These are phyloP conservation scores for Colletotrichum acutatum DNA, from an alignment of 2,329 filamentous ascomycete species.

Conservation along the genomic window DNA sequence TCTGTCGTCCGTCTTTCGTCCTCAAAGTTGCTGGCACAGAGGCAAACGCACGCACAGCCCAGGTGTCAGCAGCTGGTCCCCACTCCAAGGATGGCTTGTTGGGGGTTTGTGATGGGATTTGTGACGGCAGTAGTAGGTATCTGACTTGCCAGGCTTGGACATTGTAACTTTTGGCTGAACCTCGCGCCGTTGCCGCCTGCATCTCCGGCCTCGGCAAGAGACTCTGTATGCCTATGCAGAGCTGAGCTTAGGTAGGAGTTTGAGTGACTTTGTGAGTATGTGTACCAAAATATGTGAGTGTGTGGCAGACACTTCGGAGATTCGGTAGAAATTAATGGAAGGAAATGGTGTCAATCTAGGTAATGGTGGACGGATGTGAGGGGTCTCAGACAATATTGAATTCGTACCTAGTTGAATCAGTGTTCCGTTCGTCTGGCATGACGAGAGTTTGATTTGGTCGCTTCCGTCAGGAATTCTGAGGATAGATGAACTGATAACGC, in stretches of 20 bases:
- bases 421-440: slow-evolving; percentile 8
- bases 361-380: slow-evolving; percentile 14
- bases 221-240: slow-evolving; percentile 31
- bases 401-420: slow-evolving; percentile 13
- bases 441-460: slow-evolving; percentile 22
- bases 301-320: slow-evolving; percentile 19
- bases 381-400: slow-evolving; percentile 29
- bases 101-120: slow-evolving; percentile 7
- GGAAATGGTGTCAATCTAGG: not conserved
- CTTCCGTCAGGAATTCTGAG: slow-evolving; percentile 15
- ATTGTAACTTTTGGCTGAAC: slow-evolving; percentile 13
- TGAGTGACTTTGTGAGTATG: not conserved
- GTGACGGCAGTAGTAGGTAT: not conserved
- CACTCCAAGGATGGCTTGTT: slow-evolving; percentile 12
- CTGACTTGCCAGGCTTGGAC: slow-evolving; percentile 24
- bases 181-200: slow-evolving; percentile 33
- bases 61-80: slow-evolving; percentile 32
- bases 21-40: slow-evolving; percentile 16
- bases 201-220: slow-evolving; percentile 30
- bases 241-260: slow-evolving; percentile 4
- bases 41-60: slow-evolving; percentile 20
- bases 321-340: slow-evolving; percentile 30
- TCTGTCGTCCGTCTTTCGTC: slow-evolving; percentile 7
- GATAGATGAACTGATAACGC: not conserved
- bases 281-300: not conserved